These are phyloP conservation scores for Bonia amplexicaulis DNA, from an alignment of 176 grass and related monocot species.

Conservation along the genomic window DNA sequence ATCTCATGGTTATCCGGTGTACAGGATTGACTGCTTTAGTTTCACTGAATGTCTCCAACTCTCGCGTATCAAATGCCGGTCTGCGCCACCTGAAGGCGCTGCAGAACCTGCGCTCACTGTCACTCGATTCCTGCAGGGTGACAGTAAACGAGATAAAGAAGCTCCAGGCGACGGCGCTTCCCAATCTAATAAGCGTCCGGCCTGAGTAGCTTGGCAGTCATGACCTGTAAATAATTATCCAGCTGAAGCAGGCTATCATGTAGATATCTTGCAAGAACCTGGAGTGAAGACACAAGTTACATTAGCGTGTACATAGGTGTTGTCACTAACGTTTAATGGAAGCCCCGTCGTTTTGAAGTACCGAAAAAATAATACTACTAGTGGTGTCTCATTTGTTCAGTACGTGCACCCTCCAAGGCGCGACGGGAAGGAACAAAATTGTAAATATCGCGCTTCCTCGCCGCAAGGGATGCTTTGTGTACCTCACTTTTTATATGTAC, in stretches of 20 bases:
- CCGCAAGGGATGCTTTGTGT: background rate
- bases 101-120: constrained; percentile 63
- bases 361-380: background rate
- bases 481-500: background rate
- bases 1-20: background rate
- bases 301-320: background rate
- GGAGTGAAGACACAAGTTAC: background rate
- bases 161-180: constrained; percentile 60
- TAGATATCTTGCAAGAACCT: constrained; percentile 1
- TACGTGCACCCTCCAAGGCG: background rate
- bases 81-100: constrained; percentile 68
- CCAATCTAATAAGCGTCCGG: constrained; percentile 66
- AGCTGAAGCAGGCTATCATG: background rate
- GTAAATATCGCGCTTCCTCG: constrained; percentile 44
- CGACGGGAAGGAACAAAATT: constrained; percentile 16
- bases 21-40: constrained; percentile 70
- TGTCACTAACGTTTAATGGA: background rate
- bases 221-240: constrained; percentile 25
- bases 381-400: background rate
- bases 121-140: constrained; percentile 82
- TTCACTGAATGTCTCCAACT: constrained; percentile 80
- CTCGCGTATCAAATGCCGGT: constrained; percentile 76
- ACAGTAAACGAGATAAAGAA: constrained; percentile 79
- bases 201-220: constrained; percentile 52
- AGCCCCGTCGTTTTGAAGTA: background rate